phyloP scores from a whole-genome alignment of 768 basidiomycete genomes.

The Mycena filopes region DNA sequence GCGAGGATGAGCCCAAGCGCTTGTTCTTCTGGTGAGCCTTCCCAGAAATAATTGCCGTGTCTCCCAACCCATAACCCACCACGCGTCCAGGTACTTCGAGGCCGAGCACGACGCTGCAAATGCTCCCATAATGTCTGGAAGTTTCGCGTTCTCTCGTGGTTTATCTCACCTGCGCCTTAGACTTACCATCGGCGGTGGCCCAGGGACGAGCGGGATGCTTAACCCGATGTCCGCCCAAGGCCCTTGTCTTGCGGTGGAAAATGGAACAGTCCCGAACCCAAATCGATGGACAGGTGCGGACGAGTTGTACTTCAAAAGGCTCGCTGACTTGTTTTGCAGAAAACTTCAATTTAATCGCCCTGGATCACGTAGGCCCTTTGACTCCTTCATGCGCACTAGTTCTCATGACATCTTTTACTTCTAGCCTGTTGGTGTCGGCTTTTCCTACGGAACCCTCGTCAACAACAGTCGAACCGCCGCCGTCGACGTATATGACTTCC shows the following conservation, averaged over 20 bases:
- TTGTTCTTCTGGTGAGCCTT: neutral
- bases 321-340: slow-evolving; percentile 4
- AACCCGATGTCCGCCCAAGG: slow-evolving; percentile 42
- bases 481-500: slow-evolving; percentile 47
- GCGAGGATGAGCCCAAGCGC: neutral
- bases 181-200: slow-evolving; percentile 47
- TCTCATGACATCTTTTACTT: no score
- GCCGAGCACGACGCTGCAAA: slow-evolving; percentile 32
- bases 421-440: slow-evolving; percentile 8
- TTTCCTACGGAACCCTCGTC: slow-evolving; percentile 44
- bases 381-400: neutral
- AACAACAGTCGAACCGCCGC: slow-evolving; percentile 46
- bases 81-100: neutral
- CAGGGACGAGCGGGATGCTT: slow-evolving; percentile 43
- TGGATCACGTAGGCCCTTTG: neutral
- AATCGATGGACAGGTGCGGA: slow-evolving; percentile 37
- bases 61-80: no score
- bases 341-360: slow-evolving; percentile 11
- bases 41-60: neutral
- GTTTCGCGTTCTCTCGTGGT: neutral
- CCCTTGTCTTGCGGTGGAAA: slow-evolving; percentile 36
- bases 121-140: slow-evolving; percentile 44
- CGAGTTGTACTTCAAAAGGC: no score
- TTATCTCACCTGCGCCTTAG: slow-evolving; percentile 24
- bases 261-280: slow-evolving; percentile 38